A percentile compares a stretch with the other conserved stretches of the same genome.
phyloP scores from a whole-genome alignment of 495 filamentous ascomycete species.

The Tuber brumale region DNA sequence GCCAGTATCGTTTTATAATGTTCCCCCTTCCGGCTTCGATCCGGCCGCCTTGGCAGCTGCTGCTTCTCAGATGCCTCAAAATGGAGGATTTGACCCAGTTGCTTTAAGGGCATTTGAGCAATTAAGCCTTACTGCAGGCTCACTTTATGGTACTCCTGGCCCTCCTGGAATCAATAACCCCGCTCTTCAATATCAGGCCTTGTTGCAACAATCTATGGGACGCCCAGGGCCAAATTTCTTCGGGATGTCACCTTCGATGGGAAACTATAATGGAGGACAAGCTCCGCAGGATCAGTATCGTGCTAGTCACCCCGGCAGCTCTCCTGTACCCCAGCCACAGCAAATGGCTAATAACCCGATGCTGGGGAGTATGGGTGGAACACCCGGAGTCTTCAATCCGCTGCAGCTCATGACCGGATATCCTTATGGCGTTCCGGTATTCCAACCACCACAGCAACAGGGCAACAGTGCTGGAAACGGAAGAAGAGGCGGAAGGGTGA shows the following conservation, averaged over 20 bases:
- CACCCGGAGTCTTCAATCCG: slow-evolving; percentile 37
- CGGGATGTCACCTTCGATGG: slow-evolving; percentile 34
- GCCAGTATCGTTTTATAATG: slow-evolving; percentile 24
- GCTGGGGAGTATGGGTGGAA: slow-evolving; percentile 35
- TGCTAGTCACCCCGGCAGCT: slow-evolving; percentile 32
- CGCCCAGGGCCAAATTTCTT: slow-evolving; percentile 37
- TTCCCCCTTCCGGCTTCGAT: slow-evolving; percentile 30
- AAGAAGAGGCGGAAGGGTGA: slow-evolving; percentile 41
- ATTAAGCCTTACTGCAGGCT: slow-evolving; percentile 28
- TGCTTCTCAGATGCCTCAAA: slow-evolving; percentile 29
- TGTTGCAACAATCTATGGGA: slow-evolving; percentile 39
- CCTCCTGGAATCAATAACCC: slow-evolving; percentile 32
- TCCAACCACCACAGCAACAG: slow-evolving; percentile 35
- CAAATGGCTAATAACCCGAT: slow-evolving; percentile 38
- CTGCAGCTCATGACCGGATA: slow-evolving; percentile 40
- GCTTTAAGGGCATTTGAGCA: slow-evolving; percentile 40
- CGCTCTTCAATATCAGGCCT: slow-evolving; percentile 39
- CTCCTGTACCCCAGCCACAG: slow-evolving; percentile 35
- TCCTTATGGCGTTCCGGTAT: slow-evolving; percentile 38
- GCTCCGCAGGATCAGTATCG: slow-evolving; percentile 38
- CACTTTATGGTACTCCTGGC: slow-evolving; percentile 25
- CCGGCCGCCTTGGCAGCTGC: slow-evolving; percentile 24
- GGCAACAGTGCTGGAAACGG: slow-evolving; percentile 28
- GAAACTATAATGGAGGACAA: slow-evolving; percentile 28
- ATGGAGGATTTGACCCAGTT: slow-evolving; percentile 30